Evolutionary conservation across 225 moss, liverwort and hornwort genomes (phyloP), one percentile per base, ranked within the genome.

Genomic region (Physcomitrium patens): DNA sequence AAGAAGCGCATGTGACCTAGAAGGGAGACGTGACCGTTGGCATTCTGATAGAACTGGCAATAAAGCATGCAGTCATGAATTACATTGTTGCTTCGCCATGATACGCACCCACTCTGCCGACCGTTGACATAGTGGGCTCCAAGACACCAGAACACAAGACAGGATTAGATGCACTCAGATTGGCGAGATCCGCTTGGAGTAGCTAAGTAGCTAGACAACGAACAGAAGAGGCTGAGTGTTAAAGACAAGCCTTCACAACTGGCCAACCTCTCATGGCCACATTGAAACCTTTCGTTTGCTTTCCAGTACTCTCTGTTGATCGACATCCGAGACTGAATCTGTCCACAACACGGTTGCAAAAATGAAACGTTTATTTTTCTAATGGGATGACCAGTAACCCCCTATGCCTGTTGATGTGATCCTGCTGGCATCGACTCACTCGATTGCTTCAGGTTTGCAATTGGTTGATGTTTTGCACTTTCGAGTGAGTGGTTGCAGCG

Each of bases 81-180:
- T 37, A 7, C 31, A 37, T 24, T 55, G 24, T 27, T 59, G 70
- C 27, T 17, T 24, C 24, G 44, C 10, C 16, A 14, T 27, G 74
- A 66, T 56, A 27, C 26, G 55, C 46, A 54, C 27, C 44, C 56
- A 19, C 13, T 49, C 49, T 55, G 55, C 26, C 43, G 44, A 45
- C 65, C 44, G 55, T 74, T 74, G 46, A 56, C 65, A 74, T 74
- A 14, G 43, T 37, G 59, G 47, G 55, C 59, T 59, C 23, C 46
- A 47, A 70, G 24, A 12, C 46, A 37, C 7, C 46, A 18, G 58
- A 41, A 26, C 46, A 17, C n/a, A 20, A 70, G 58, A 58, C 11
- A 26, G 59, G 17, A 71, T 45, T 70, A 10, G 58, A 56, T 26
- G 45, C 56, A 56, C 55, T 65, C 56, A 66, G 47, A 58, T 58